Base-by-base conservation (phyloP, 1,284 basidiomycete species). In the Ceratobasidium sp. region DNA sequence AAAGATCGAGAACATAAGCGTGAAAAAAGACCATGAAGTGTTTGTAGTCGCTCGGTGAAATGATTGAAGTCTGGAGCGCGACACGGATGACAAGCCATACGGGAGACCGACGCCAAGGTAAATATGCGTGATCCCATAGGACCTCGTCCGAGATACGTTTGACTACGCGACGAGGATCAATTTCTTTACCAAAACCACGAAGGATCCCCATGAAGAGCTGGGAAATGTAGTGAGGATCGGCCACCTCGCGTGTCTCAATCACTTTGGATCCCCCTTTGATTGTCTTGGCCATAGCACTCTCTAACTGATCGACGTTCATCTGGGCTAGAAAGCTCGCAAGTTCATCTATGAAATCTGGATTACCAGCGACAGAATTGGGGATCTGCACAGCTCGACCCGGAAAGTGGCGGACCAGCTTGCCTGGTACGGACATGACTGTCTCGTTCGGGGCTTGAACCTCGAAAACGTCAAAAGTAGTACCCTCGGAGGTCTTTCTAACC, bases 61-160 rank as follows among this genome's bases (percentile, higher is more conserved):
- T 53, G 6, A 86, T 76, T 0, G 82, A 78, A 0, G 82, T 83
- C 72, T 87, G 86, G 3, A 86, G 73, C 0, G 82, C 79, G 1
- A 86, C 82, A 8, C 84, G 82, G 39, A 85, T 77, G 18, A 84
- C 74, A 2, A 85, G 80, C 83, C 84, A 86, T 1, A 84, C 74
- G 0, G 83, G 78, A 2, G 83, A 83, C 1, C 73, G 58, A n/a
- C 73, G 36, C 73, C 73, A 74, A 8, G 73, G 73, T 4, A 57
- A 34, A 21, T 50, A 50, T 4, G 70, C 32, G 8, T 59, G 45
- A 1, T 55, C 9, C 71, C 73, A 72, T 6, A 85, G 75, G 21
- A 85, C 81, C 30, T 86, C 83, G 72, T 86, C 84, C 8, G 78
- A 79, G 3, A 84, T 80, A 10, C 82, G 80, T 75, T 86, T 86